Evolutionary conservation across 495 filamentous ascomycete genomes (phyloP).

Genomic region (Penicillium malachiteum): DNA sequence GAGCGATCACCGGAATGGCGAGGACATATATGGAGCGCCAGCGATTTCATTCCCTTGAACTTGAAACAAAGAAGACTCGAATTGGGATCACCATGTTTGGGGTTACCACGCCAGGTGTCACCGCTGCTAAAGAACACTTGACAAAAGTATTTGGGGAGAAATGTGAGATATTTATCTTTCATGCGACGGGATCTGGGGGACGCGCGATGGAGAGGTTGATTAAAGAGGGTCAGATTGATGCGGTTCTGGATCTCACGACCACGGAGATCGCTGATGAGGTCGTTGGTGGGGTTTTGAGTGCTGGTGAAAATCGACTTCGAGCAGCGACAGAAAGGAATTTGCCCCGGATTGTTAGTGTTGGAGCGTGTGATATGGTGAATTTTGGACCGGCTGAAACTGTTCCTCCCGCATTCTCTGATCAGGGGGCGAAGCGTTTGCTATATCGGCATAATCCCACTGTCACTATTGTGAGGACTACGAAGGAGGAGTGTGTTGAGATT

Average conservation of each 20-base stretch:
- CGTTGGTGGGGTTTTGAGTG: constrained; percentile 60
- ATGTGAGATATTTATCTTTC: constrained; percentile 64
- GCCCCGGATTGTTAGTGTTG: constrained; percentile 61
- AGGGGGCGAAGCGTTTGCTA: constrained; percentile 39
- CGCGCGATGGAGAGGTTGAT: constrained; percentile 66
- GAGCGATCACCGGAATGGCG: constrained; percentile 53
- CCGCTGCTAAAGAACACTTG: constrained; percentile 45
- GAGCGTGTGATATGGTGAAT: constrained; percentile 69
- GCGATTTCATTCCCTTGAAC: too few species aligned
- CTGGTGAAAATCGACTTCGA: constrained; percentile 52
- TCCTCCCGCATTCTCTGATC: constrained; percentile 40
- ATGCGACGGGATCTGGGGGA: constrained; percentile 67
- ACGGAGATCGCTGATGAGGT: constrained; percentile 64
- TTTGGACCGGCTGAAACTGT: constrained; percentile 58
- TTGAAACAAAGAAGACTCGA: constrained; percentile 28
- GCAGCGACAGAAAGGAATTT: constrained; percentile 54
- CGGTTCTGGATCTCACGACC: constrained; percentile 66
- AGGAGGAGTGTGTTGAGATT: constrained; percentile 52
- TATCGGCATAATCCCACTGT: constrained; percentile 65
- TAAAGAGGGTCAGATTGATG: constrained; percentile 52
- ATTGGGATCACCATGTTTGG: constrained; percentile 74
- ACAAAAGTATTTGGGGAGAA: constrained; percentile 24
- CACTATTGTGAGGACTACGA: constrained; percentile 60
- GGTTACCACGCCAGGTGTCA: constrained; percentile 64
- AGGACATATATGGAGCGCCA: not conserved